A percentile compares a stretch with the other conserved stretches of the same genome.
Evolutionary conservation across 495 filamentous ascomycete species (phyloP).

Genomic region (Neurospora intermedia): DNA sequence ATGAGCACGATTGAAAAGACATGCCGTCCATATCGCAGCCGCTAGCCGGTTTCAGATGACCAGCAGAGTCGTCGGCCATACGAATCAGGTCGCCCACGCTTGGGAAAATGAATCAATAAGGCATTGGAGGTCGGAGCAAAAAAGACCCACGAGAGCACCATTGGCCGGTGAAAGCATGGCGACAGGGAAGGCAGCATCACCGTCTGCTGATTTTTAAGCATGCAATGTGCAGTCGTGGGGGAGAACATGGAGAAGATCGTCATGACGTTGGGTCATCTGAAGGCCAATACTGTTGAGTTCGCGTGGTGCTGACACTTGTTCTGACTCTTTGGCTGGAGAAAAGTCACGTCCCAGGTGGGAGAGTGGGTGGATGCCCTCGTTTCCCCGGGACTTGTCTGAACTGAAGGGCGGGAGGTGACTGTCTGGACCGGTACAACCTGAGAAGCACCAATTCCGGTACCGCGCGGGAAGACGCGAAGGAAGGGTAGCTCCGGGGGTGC

Average conservation of each 20-base stretch:
- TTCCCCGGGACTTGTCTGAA: background rate
- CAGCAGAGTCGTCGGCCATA: background rate
- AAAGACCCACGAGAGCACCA: background rate
- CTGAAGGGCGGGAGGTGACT: background rate
- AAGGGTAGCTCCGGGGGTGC: background rate
- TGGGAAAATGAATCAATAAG: background rate
- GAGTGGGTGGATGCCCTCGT: background rate
- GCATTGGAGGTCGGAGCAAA: background rate
- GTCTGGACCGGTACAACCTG: constrained; percentile 6
- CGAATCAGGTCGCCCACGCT: background rate
- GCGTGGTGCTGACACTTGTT: background rate
- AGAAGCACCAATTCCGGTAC: constrained; percentile 7
- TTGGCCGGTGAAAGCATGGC: constrained; percentile 10
- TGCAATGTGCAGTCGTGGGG: background rate
- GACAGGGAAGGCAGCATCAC: constrained; percentile 12
- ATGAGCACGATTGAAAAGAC: background rate
- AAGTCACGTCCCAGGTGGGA: background rate
- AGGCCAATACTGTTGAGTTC: background rate
- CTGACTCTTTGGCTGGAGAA: background rate
- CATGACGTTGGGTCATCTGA: background rate
- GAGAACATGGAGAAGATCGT: background rate
- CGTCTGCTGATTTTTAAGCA: background rate
- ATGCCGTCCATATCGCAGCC: constrained; percentile 11
- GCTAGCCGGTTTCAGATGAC: constrained; percentile 10
- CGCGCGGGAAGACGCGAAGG: constrained; percentile 20